Evolutionary conservation across 2,329 filamentous ascomycete species (phyloP), one percentile per base, ranked within the genome.

Genomic region (Aspergillus thermomutatus): DNA sequence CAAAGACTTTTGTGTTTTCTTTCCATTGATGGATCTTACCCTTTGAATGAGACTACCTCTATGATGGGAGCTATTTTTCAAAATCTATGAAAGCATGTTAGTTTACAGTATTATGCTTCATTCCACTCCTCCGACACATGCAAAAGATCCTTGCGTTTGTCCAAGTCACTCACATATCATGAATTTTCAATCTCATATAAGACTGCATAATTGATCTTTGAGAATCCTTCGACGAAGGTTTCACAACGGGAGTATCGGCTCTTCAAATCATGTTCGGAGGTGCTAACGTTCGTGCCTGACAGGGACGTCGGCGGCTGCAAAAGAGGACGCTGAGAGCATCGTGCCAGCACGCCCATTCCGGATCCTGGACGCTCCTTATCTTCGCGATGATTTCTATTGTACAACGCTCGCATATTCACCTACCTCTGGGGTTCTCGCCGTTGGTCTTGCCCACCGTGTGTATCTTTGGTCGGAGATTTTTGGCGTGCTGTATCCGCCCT

Each of bases 371-470:
- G 93, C 93, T 8, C 92, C 92, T 2, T 85, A 86, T 52, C 80
- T 97, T n/a, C 86, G 91, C 55, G 92, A 97, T 66, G 93, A 99
- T 73, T 99, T 92, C 72, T 99, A 99, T 72, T 97, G 92, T 75
- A 94, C 92, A 0, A 82, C 92, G 2, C 81, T 99, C 53, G 91
- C 94, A 9, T 97, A 96, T 72, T 96, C 89, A 0, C 74, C 82
- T 43, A 89, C 84, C 7, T 83, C 86, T 51, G 84, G 89, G 53
- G 90, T 88, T 14, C 82, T 99, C 17, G 93, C 91, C 19, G 90
- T 97, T 19, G 93, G 91, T 0, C 80, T 97, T 14, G 88, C 87
- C 0, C 86, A 87, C 53, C 80, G 87, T 37, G 83, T 99, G 4
- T 97, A 96, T 71, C 84, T 90, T 4, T 99, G 93, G 94, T 93